Conservation (phyloP, 371 early-diverging fungal genomes). For the Rhizopus arrhizus region DNA sequence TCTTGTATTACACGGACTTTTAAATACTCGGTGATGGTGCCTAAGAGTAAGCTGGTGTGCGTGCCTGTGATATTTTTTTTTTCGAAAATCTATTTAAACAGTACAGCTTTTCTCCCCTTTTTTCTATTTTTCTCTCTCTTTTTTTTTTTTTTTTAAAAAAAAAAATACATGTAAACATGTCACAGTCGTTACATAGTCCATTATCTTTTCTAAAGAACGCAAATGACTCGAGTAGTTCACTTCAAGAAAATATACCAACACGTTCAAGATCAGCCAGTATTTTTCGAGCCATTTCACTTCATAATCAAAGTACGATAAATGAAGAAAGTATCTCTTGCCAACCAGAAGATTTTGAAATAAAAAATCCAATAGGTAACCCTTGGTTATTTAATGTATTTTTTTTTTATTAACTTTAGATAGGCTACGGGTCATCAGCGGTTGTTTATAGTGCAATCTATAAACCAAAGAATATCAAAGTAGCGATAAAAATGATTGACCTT, state of each 20-base stretch:
- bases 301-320: background rate
- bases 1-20: too few relatives aligned
- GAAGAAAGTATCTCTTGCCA: conserved; percentile 7
- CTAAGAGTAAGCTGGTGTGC: too few relatives aligned
- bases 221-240: conserved; percentile 3
- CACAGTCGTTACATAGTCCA: conserved; percentile 17
- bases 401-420: conserved; percentile 42
- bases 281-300: conserved; percentile 17
- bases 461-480: conserved; percentile 71
- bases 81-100: too few relatives aligned
- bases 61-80: too few relatives aligned
- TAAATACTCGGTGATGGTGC: too few relatives aligned
- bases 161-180: conserved; percentile 1
- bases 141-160: too few relatives aligned
- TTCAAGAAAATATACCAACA: conserved; percentile 5
- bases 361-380: conserved; percentile 23
- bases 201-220: conserved; percentile 15
- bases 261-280: conserved; percentile 20
- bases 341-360: conserved; percentile 38
- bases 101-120: too few relatives aligned
- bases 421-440: conserved; percentile 88
- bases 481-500: conserved; percentile 88
- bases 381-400: conserved; percentile 1
- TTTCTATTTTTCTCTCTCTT: too few relatives aligned
- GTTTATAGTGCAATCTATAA: conserved; percentile 82